These are phyloP conservation scores for Talaromyces wortmannii DNA, from an alignment of 495 filamentous ascomycete species.

Conservation along the genomic window DNA sequence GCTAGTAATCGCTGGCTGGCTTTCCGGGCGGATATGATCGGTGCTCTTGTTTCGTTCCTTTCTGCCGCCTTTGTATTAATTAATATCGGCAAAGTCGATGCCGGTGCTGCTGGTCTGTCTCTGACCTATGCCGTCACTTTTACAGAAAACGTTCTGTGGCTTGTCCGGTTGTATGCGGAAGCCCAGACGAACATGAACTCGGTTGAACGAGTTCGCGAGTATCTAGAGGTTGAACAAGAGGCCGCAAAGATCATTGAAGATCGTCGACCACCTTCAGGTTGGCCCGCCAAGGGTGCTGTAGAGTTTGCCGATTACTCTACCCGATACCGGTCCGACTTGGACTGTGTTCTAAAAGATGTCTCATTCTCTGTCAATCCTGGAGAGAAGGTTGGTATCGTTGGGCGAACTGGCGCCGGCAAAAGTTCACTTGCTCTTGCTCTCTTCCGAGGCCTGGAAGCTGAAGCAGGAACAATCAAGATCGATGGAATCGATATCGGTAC, in stretches of 20 bases:
- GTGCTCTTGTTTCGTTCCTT: slow-evolving; percentile 90
- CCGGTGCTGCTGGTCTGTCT: slow-evolving; percentile 90
- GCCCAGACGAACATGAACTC: slow-evolving; percentile 99
- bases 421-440: slow-evolving; percentile 91
- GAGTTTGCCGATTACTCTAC: slow-evolving; percentile 86
- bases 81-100: slow-evolving; percentile 78
- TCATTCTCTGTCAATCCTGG: slow-evolving; percentile 79
- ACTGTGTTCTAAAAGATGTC: slow-evolving; percentile 74
- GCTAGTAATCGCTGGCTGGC: slow-evolving; percentile 96
- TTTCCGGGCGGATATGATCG: slow-evolving; percentile 83
- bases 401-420: slow-evolving; percentile 94
- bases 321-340: slow-evolving; percentile 80
- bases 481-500: slow-evolving; percentile 82
- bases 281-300: slow-evolving; percentile 82
- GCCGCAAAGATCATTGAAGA: slow-evolving; percentile 72
- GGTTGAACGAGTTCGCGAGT: slow-evolving; percentile 97
- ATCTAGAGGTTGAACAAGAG: slow-evolving; percentile 94
- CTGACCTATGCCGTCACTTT: slow-evolving; percentile 98
- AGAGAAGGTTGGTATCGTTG: slow-evolving; percentile 96
- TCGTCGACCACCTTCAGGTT: slow-evolving; percentile 66
- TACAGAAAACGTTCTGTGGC: slow-evolving; percentile 95
- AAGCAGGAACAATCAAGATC: slow-evolving; percentile 81
- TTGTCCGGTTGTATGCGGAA: slow-evolving; percentile 87
- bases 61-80: slow-evolving; percentile 86
- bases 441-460: slow-evolving; percentile 95